These are phyloP conservation scores for Arthrobotrys conoides DNA, from an alignment of 2,329 filamentous ascomycete species.

Conservation along the genomic window DNA sequence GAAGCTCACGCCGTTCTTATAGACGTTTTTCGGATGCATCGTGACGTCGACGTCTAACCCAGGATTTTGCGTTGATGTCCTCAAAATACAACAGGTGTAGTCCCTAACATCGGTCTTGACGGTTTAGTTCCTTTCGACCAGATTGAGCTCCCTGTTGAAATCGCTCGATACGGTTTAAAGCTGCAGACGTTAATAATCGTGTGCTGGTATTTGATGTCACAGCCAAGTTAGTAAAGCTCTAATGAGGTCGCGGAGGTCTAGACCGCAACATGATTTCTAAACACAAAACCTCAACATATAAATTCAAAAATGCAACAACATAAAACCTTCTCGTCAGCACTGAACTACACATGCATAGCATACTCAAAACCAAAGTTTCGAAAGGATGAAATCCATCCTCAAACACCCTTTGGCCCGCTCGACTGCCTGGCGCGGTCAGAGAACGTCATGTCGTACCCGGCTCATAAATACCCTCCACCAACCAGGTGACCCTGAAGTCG, in stretches of 20 bases:
- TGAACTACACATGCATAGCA: neutral
- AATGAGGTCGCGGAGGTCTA: constrained; percentile 34
- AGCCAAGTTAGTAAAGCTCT: neutral
- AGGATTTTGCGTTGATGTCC: constrained; percentile 21
- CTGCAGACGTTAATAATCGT: neutral
- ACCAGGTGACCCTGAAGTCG: constrained; percentile 38
- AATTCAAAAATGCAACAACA: constrained; percentile 50
- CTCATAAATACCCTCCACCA: constrained; percentile 28
- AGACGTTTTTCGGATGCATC: constrained; percentile 68
- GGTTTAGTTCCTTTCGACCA: neutral
- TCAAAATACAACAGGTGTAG: constrained; percentile 24
- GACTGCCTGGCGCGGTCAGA: constrained; percentile 2
- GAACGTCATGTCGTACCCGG: neutral
- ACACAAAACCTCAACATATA: constrained; percentile 29
- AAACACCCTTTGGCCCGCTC: neutral
- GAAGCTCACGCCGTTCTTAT: constrained; percentile 75
- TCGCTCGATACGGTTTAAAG: neutral
- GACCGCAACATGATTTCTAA: constrained; percentile 46
- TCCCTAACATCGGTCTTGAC: neutral
- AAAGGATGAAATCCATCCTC: constrained; percentile 30
- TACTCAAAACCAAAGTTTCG: neutral
- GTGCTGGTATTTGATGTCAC: neutral
- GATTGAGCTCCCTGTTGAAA: neutral
- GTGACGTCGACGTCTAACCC: neutral
- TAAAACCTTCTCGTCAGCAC: neutral